Evolutionary conservation across 768 basidiomycete genomes (phyloP), one percentile per base, ranked within the genome.

Genomic region (Tylopilus cervinicoccineus): DNA sequence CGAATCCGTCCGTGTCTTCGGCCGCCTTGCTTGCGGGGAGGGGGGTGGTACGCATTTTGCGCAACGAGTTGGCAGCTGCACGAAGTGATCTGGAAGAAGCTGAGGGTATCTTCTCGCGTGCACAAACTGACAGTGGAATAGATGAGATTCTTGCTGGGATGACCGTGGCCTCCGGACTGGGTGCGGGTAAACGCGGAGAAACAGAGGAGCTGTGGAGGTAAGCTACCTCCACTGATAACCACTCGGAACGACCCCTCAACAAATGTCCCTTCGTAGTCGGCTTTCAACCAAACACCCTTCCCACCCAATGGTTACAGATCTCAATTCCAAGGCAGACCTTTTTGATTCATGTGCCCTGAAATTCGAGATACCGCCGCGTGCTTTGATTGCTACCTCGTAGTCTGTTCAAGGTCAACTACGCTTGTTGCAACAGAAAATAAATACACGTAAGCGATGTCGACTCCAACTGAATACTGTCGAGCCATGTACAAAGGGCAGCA

Each of bases 21-120:
- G 78, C 84, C 10, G 82, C 84, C 56, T 71, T 92, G 27, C 75
- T 92, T 34, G 84, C 86, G 19, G 81, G 86, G n/a, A 80, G 89
- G 52, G 88, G 87, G 9, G 78, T 90, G 23, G 83, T 83, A 23
- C 83, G 88, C 37, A 78, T 91, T n/a, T 70, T 92, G 43, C 76
- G 84, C 17, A 85, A 85, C 51, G 87, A 91, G 57, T 69, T 87
- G 40, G 68, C 74, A 20, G 86, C 81, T 47, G 89, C 88, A n/a
- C 82, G 80, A 64, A 88, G 86, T 4, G 88, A 89, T 60, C 65
- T 92, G 45, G 86, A 88, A 54, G 88, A 91, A 63, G 81, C 88
- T 0, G 55, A 54, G 41, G 39, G 50, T 20, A 33, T 64, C 12
- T 63, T 86, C 20, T 69, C 74, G 38, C 83, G 81, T 57, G 76